phyloP scores from a whole-genome alignment of 2,329 filamentous ascomycete genomes.

The Fusarium burgessii region DNA sequence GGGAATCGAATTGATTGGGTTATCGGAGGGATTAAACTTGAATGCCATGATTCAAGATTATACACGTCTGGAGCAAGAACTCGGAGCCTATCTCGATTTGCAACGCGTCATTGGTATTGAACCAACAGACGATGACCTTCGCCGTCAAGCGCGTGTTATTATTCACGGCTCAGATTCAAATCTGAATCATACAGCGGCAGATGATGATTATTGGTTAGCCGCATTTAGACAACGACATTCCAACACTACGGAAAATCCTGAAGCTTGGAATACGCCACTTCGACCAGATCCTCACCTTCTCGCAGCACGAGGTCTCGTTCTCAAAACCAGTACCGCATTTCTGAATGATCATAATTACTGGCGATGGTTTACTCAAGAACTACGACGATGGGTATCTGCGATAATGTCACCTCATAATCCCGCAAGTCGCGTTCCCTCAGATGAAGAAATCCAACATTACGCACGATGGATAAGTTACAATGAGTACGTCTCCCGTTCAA shows the following conservation, averaged over 20 bases:
- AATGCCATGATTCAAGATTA: slow-evolving; percentile 40
- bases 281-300: slow-evolving; percentile 16
- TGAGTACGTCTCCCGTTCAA: slow-evolving; percentile 22
- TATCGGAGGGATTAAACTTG: background rate
- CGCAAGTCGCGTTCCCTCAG: slow-evolving; percentile 36
- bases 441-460: slow-evolving; percentile 47
- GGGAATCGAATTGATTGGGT: slow-evolving; percentile 1
- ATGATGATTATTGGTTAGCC: slow-evolving; percentile 41
- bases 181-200: slow-evolving; percentile 38
- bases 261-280: slow-evolving; percentile 8
- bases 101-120: slow-evolving; percentile 36
- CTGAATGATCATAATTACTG: slow-evolving; percentile 44
- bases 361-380: slow-evolving; percentile 39
- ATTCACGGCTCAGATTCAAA: slow-evolving; percentile 35
- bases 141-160: slow-evolving; percentile 36
- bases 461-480: slow-evolving; percentile 45
- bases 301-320: slow-evolving; percentile 19
- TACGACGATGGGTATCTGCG: slow-evolving; percentile 40
- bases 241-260: background rate
- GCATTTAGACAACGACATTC: slow-evolving; percentile 43
- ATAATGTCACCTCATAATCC: slow-evolving; percentile 46
- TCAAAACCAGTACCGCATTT: slow-evolving; percentile 36
- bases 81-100: slow-evolving; percentile 27
- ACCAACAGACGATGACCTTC: slow-evolving; percentile 34
- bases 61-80: slow-evolving; percentile 32